phyloP scores from a whole-genome alignment of 306 rosid species.

The Sophora flavescens region DNA sequence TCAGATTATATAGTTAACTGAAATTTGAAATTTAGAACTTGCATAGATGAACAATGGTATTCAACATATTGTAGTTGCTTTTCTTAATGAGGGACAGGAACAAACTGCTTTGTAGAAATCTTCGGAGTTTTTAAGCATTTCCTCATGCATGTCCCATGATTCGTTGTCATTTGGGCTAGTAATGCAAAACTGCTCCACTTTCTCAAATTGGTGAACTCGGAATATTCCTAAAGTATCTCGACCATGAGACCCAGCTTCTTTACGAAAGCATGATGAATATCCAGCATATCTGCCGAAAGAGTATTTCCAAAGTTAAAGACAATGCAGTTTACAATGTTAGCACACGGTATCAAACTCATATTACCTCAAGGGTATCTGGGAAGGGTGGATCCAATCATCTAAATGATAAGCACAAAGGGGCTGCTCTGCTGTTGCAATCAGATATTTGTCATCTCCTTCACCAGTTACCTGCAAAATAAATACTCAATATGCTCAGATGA shows the following conservation, averaged over 20 bases:
- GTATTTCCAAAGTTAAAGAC: conserved; percentile 19
- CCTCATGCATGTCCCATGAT: conserved; percentile 97
- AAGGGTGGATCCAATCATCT: conserved; percentile 96
- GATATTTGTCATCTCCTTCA: conserved; percentile 97
- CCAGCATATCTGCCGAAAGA: conserved; percentile 81
- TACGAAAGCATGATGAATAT: conserved; percentile 95
- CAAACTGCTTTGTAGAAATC: conserved; percentile 82
- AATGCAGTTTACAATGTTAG: conserved; percentile 1
- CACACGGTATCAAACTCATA: neutral
- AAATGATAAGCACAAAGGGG: conserved; percentile 92
- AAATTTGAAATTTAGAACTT: neutral
- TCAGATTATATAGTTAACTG: conserved; percentile 15
- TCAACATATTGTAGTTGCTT: conserved; percentile 27
- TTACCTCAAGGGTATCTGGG: conserved; percentile 90
- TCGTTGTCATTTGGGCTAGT: conserved; percentile 85
- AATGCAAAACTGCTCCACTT: conserved; percentile 91
- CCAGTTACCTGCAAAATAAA: conserved; percentile 79
- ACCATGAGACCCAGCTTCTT: conserved; percentile 99
- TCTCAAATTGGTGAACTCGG: conserved; percentile 96
- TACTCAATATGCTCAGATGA: conserved; percentile 10
- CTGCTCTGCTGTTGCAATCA: conserved; percentile 97
- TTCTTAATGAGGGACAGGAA: neutral
- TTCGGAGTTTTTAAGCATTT: conserved; percentile 91
- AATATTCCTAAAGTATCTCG: conserved; percentile 96
- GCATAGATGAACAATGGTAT: neutral